Evolutionary conservation across 2,329 filamentous ascomycete species (phyloP), one percentile per base, ranked within the genome.

Genomic region (Pseudogymnoascus sp.): DNA sequence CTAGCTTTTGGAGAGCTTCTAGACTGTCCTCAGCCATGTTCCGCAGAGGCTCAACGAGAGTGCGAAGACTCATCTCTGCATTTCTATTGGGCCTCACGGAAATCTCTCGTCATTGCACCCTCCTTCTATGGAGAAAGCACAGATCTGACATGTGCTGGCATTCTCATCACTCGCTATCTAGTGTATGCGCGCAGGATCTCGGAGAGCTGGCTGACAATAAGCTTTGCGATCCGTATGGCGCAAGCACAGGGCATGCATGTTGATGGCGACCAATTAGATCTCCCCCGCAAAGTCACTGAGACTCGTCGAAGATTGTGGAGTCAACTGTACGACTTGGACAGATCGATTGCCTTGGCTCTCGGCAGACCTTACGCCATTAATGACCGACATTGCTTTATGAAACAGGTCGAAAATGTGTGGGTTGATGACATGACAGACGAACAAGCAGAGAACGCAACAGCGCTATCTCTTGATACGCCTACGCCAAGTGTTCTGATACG

Each of bases 231-330:
- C 67, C 74, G 76, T 12, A 76, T 78, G 73, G 77, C 76, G 4
- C 75, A 77, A 63, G 76, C 75, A 0, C 76, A 78, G 61, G 76
- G 76, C 0, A 77, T 78, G 70, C 76, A 78, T 61, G 75, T 78
- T 22, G 77, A 78, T 64, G 76, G 76, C 6, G 74, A 75, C 63
- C 69, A 73, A 14, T 77, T 75, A 75, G 67, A 73, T 7, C 65
- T 78, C 8, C 70, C 75, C 0, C 69, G 70, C 4, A 74, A 75
- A 50, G 73, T 73, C 40, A 73, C 73, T 0, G 76, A 77, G 63
- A 76, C 73, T 0, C 68, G 76, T 26, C 68, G 76, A 6, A 67
- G 76, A 6, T 66, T 78, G 1, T 78, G 76, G 76, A 73, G 75
- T 56, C 73, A 74, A 28, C 68, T 78, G 1, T 78, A 77, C 64